A percentile compares a stretch with the other conserved stretches of the same genome.
Evolutionary conservation across 768 basidiomycete species (phyloP).

Genomic region (Pisolithus microcarpus): DNA sequence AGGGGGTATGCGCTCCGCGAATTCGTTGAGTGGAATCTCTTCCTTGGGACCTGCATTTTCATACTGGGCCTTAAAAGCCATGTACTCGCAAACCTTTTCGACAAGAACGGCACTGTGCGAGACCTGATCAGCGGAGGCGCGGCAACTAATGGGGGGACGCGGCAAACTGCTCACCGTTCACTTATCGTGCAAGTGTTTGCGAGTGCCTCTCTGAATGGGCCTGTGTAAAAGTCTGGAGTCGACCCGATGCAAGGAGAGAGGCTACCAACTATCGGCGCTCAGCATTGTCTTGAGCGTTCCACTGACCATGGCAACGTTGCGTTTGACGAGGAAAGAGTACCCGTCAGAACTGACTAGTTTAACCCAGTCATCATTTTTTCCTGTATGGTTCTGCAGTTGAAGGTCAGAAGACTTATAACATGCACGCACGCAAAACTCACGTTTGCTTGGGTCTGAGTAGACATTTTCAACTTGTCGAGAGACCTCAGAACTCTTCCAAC

Average conservation of each 20-base stretch:
- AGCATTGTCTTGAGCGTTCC: constrained; percentile 80
- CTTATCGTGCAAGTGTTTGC: constrained; percentile 62
- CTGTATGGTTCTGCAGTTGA: background rate
- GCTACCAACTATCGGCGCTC: constrained; percentile 54
- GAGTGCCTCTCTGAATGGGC: constrained; percentile 67
- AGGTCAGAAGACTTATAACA: background rate
- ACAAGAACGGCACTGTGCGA: constrained; percentile 55
- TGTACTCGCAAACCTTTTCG: constrained; percentile 86
- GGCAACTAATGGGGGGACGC: background rate
- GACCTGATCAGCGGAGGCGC: background rate
- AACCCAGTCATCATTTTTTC: constrained; percentile 54
- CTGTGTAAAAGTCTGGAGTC: constrained; percentile 29
- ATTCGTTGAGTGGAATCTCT: constrained; percentile 69
- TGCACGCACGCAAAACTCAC: constrained; percentile 5
- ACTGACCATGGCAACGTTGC: constrained; percentile 69
- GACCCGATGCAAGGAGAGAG: constrained; percentile 4
- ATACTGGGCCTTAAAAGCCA: constrained; percentile 77
- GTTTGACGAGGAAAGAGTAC: constrained; percentile 69
- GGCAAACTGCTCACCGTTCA: constrained; percentile 51
- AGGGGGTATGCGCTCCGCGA: constrained; percentile 74
- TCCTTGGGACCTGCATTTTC: constrained; percentile 64
- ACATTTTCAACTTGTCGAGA: constrained; percentile 9
- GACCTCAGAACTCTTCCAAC: too few relatives aligned
- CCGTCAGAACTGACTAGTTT: constrained; percentile 73
- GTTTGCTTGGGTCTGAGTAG: constrained; percentile 10